Percentiles rank a stretch among this genome's conserved stretches.
phyloP scores from a whole-genome alignment of 2,329 filamentous ascomycete genomes.

The Aureobasidium namibiae region DNA sequence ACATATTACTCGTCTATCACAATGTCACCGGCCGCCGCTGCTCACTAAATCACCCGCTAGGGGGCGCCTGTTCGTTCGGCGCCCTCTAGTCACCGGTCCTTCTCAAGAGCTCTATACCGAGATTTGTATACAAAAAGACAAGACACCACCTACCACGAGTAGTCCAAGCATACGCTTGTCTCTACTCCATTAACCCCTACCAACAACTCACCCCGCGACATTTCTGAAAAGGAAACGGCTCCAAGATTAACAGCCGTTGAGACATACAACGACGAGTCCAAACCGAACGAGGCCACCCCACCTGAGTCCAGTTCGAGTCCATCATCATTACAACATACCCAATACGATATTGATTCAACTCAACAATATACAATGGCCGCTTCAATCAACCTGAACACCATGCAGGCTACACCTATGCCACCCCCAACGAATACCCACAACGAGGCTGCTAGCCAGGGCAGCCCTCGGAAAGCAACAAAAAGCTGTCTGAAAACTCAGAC shows the following conservation, averaged over 20 bases:
- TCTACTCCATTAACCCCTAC: neutral
- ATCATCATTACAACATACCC: neutral
- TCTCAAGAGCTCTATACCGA: constrained; percentile 24
- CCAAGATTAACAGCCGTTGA: constrained; percentile 1
- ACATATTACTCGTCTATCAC: constrained; percentile 25
- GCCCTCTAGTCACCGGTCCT: constrained; percentile 22
- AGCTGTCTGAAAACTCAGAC: neutral
- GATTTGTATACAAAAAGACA: constrained; percentile 22
- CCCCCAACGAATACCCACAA: neutral
- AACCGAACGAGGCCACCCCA: neutral
- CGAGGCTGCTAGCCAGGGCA: constrained; percentile 15
- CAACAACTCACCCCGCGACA: neutral
- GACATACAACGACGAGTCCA: constrained; percentile 8
- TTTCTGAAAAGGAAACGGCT: neutral
- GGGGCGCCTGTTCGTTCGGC: constrained; percentile 20
- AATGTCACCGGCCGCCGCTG: constrained; percentile 28
- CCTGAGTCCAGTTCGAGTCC: neutral
- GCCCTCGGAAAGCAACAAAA: neutral
- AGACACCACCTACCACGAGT: constrained; percentile 16
- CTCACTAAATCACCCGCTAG: constrained; percentile 29
- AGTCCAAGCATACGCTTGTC: constrained; percentile 2
- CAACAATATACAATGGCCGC: constrained; percentile 8
- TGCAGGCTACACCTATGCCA: neutral
- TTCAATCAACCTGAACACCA: neutral
- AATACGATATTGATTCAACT: neutral